Evolutionary conservation across 1,139 yeast genomes (phyloP), one percentile per base, ranked within the genome.

Genomic region (Eremothecium cymbalariae): DNA sequence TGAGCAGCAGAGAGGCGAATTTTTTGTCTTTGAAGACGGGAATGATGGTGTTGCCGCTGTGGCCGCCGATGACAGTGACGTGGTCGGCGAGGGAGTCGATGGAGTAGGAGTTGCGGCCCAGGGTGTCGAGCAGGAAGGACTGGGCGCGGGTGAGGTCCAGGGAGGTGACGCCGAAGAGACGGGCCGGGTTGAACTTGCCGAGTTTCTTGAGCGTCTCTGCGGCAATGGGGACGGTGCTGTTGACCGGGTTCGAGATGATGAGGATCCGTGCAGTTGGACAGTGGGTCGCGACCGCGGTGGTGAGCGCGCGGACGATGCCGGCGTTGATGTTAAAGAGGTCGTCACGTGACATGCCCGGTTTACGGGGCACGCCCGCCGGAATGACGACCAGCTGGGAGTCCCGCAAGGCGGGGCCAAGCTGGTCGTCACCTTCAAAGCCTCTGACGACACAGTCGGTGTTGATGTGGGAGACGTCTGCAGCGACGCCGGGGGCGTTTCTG

Each of bases 291-390:
- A 73, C 67, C 33, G 70, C 70, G 37, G 72, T 68, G 37, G 75
- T 77, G 53, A 78, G 65, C 39, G 68, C 71, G 50, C 74, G 66
- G 40, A 79, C 72, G 46, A 79, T 79, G 8, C 75, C 71, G 2
- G 85, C 86, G 57, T 79, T 79, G 55, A 77, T 76, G 53, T 75
- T 77, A 62, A 79, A 79, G 49, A 79, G 66, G 56, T 79, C 86
- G 43, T 79, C 84, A 54, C 88, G 68, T 18, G 85, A 75, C 85
- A 78, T 78, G 14, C 86, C 86, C 9, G 86, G 85, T 53, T 78
- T 78, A 57, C 86, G 70, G 33, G 86, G 85, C 11, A 79, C 77
- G 36, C 86, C 88, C n/a, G 86, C 86, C n/a, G 86, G 85, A 36
- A 77, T 77, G 27, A 78, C 62, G 18, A 77, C 84, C 41, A 79